Base-by-base conservation (phyloP, 2,329 filamentous ascomycete species). In the Colletotrichum lupini region DNA sequence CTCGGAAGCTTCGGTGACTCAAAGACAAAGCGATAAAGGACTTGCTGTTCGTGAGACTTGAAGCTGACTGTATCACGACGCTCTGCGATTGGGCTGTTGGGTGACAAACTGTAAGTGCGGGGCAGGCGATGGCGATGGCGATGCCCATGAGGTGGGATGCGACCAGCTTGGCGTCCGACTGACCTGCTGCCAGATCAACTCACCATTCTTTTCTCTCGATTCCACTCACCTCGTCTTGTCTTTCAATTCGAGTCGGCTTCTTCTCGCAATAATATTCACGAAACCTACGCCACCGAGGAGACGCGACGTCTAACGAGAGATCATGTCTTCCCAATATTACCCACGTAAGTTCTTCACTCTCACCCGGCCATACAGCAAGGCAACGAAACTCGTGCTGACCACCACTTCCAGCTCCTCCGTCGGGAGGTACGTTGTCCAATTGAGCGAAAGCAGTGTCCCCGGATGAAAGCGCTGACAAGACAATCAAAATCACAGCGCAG, bases 401-500 rank as follows among this genome's bases (percentile, higher is more conserved):
- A 42, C 24, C 19, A 22, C n/a, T 53, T 37, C 57, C 46, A 74
- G 72, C 72, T 46, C 72, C 72, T 26, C 72, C 72, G 19, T 53
- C 72, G 24, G 72, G 68, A 72, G 68, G 72, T 74, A 72, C 16
- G 68, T 67, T 26, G 53, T 14, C 19, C 19, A 19, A 19, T 19
- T 14, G 26, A 9, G 16, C 3, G 4, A 19, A 3, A n/a, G 11
- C 3, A 12, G 32, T 9, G 26, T 67, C 9, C 5, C 30, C 30
- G 19, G 28, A 12, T 6, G 2, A 68, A 68, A 71, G n/a, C 14
- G 30, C 62, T 74, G 52, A 74, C 73, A 32, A 32, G 7, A 75
- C 55, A 63, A 49, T 70, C 68, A 74, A 68, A 67, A 69, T 22
- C 57, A 68, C 32, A 26, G 19, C 73, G 9, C 76, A 84, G 72